Evolutionary conservation across 345 rosid species (phyloP).

Genomic region (Hevea brasiliensis): DNA sequence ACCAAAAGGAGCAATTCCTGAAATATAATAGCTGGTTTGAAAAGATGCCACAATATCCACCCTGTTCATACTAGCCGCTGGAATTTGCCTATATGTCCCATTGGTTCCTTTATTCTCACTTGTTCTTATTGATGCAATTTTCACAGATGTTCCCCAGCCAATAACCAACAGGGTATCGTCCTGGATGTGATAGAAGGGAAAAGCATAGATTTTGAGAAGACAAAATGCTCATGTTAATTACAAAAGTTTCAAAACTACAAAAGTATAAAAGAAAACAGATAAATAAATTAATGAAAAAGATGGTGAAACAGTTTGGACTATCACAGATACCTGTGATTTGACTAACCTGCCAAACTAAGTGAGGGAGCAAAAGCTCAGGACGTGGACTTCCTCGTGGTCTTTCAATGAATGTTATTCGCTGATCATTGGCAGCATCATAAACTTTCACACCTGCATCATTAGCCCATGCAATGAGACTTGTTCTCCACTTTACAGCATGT

Average conservation of each 20-base stretch:
- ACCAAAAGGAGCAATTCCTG: slow-evolving; percentile 99
- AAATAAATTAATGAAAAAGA: background rate
- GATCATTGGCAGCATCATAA: slow-evolving; percentile 88
- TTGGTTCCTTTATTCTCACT: slow-evolving; percentile 55
- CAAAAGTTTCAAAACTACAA: background rate
- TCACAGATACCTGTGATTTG: background rate
- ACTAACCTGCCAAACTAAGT: slow-evolving; percentile 98
- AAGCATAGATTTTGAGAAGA: slow-evolving; percentile 3
- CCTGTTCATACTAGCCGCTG: slow-evolving; percentile 61
- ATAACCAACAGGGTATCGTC: slow-evolving; percentile 90
- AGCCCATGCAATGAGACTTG: slow-evolving; percentile 98
- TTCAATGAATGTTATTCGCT: slow-evolving; percentile 91
- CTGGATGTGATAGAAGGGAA: slow-evolving; percentile 40
- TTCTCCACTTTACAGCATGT: slow-evolving; percentile 91
- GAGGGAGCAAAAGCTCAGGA: slow-evolving; percentile 88
- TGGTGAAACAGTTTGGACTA: background rate
- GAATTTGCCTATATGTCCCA: slow-evolving; percentile 60
- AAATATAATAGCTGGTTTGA: slow-evolving; percentile 94
- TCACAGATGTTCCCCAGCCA: slow-evolving; percentile 94
- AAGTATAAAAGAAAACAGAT: background rate
- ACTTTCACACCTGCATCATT: slow-evolving; percentile 96
- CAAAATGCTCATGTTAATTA: slow-evolving; percentile 8
- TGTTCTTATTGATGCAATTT: slow-evolving; percentile 84
- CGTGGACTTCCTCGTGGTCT: slow-evolving; percentile 90
- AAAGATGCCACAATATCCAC: slow-evolving; percentile 98